These are phyloP conservation scores for Sporopachydermia cereana DNA, from an alignment of 1,139 yeast genomes.

Conservation along the genomic window DNA sequence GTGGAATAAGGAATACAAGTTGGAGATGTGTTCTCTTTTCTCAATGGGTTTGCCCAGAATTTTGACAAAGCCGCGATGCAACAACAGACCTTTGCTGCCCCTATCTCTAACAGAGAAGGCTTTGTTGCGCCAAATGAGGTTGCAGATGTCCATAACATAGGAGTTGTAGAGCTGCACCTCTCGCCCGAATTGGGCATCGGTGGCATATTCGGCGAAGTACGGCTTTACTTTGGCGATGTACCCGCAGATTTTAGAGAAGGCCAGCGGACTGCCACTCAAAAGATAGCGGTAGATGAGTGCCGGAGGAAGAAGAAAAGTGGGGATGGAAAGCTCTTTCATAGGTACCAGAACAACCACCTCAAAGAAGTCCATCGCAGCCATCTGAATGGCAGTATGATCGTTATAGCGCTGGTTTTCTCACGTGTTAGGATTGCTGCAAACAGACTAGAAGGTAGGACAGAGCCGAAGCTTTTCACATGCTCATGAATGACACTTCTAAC, in stretches of 20 bases:
- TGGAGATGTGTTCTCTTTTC: conserved; percentile 18
- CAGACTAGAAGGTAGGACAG: too few relatives aligned
- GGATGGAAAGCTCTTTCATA: conserved; percentile 14
- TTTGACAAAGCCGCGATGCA: conserved; percentile 28
- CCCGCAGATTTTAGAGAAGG: conserved; percentile 37
- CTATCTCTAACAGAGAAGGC: conserved; percentile 20
- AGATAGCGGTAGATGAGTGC: conserved; percentile 27
- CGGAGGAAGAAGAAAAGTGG: conserved; percentile 29
- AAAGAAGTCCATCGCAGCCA: conserved; percentile 16
- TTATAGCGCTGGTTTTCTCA: conserved; percentile 10
- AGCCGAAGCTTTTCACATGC: too few relatives aligned
- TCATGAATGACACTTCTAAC: background rate
- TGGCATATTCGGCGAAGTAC: conserved; percentile 17
- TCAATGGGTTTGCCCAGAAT: conserved; percentile 27
- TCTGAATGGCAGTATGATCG: conserved; percentile 14
- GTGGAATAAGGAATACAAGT: conserved; percentile 40
- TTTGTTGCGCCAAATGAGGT: conserved; percentile 52
- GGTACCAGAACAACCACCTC: conserved; percentile 18
- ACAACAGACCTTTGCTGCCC: conserved; percentile 29
- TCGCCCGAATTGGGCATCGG: conserved; percentile 13
- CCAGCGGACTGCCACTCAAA: conserved; percentile 31
- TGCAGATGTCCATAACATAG: conserved; percentile 48
- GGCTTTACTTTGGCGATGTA: conserved; percentile 36
- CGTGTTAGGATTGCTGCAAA: conserved; percentile 8
- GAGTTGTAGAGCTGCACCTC: conserved; percentile 36